Percentiles rank a stretch among this genome's conserved stretches.
These are phyloP conservation scores for Saksenaea oblongispora DNA, from an alignment of 371 early-diverging fungal species.

Conservation along the genomic window DNA sequence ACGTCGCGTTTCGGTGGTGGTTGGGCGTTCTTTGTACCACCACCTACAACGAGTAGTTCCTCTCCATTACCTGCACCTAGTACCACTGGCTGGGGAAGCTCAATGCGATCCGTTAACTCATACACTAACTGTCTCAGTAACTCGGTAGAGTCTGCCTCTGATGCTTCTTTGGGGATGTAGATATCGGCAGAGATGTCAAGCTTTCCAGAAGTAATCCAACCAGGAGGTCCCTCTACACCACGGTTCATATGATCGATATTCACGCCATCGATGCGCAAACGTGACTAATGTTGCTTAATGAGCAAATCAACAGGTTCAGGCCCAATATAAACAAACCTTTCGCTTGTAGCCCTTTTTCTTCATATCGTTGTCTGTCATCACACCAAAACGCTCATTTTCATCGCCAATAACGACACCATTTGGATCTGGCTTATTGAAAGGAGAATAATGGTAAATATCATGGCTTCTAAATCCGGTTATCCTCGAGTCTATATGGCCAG, in stretches of 20 bases:
- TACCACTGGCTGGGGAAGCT: constrained; percentile 56
- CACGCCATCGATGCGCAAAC: constrained; percentile 87
- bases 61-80: constrained; percentile 54
- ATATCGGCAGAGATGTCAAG: constrained; percentile 83
- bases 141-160: constrained; percentile 53
- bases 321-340: constrained; percentile 20
- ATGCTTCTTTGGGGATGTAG: constrained; percentile 68
- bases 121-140: constrained; percentile 70
- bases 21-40: constrained; percentile 41
- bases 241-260: constrained; percentile 90
- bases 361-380: constrained; percentile 47
- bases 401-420: constrained; percentile 52
- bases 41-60: constrained; percentile 46
- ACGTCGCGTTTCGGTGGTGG: constrained; percentile 57
- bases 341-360: constrained; percentile 49
- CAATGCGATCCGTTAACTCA: constrained; percentile 81
- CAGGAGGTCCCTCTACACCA: constrained; percentile 87
- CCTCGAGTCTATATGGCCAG: constrained; percentile 44
- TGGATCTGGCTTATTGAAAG: constrained; percentile 45
- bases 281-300: constrained; percentile 48
- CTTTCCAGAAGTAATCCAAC: constrained; percentile 91
- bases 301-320: neutral
- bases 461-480: constrained; percentile 39
- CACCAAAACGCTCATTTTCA: constrained; percentile 45
- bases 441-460: constrained; percentile 51